Conservation (phyloP, 2,329 filamentous ascomycete species). For the Epicoccum nigrum region DNA sequence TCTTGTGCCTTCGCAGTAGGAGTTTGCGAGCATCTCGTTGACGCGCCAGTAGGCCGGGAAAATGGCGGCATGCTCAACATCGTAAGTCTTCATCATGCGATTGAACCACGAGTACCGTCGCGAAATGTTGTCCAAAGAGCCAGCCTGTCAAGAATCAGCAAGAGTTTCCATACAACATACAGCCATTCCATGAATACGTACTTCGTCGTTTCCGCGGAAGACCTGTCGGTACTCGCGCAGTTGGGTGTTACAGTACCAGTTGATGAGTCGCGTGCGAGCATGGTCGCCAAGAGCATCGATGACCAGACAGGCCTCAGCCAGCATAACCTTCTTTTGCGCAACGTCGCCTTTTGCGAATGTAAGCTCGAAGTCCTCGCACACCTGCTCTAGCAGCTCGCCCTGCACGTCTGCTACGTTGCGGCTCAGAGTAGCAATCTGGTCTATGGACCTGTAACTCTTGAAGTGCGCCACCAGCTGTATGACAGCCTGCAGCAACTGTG, state of each 20-base stretch:
- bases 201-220: constrained; percentile 92
- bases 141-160: constrained; percentile 60
- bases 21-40: constrained; percentile 84
- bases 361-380: constrained; percentile 99
- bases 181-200: constrained; percentile 21
- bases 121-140: constrained; percentile 94
- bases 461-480: constrained; percentile 98
- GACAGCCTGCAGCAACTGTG: constrained; percentile 90
- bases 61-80: constrained; percentile 86
- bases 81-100: constrained; percentile 92
- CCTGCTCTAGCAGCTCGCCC: constrained; percentile 88
- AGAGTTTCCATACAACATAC: not conserved
- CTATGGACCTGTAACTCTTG: constrained; percentile 96
- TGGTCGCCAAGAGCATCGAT: constrained; percentile 93
- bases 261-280: constrained; percentile 80
- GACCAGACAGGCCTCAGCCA: constrained; percentile 88
- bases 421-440: constrained; percentile 93
- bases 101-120: constrained; percentile 96
- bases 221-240: constrained; percentile 94
- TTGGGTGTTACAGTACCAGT: constrained; percentile 98
- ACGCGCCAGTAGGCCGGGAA: constrained; percentile 91
- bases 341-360: constrained; percentile 91
- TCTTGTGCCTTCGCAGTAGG: constrained; percentile 92
- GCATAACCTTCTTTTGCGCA: constrained; percentile 67
- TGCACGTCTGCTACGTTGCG: constrained; percentile 93